Base-by-base conservation (phyloP, 2,329 filamentous ascomycete species). In the Leptographium procerum region DNA sequence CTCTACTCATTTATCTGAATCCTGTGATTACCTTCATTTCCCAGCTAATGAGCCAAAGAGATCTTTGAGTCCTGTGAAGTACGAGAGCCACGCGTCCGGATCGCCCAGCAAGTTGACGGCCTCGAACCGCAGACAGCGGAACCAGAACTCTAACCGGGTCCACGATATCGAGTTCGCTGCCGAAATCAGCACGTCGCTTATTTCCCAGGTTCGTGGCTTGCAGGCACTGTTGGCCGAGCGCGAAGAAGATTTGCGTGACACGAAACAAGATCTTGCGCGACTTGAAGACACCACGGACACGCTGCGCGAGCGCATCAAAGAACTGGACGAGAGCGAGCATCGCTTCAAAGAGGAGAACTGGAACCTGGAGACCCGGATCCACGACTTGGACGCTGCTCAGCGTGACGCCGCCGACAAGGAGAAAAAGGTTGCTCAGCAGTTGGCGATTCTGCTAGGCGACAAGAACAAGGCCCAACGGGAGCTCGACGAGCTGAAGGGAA, bases 131-230 rank as follows among this genome's bases (percentile, higher is more conserved):
- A 94, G 91, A 70, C 82, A 94, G 69, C 83, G 94, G 58, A 97
- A 97, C 65, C 92, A 96, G 69, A 88, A 89, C 2, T 83, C 87
- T 11, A 94, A 86, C 68, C 85, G 91, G 56, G 86, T 95, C 14
- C 91, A 97, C 69, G 94, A 99, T 68, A 95, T 99, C 68, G 91
- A 96, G 66, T 95, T 99, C 68, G 94, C 92, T n/a, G 91, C 94
- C 55, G 92, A 99, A 69, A 96, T 99, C 66, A 96, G 91, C 68
- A 96, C 90, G 7, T 96, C 91, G 2, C 78, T 99, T 56, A 86
- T 99, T 56, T 85, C 88, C n/a, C 94, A 97, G 73, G 88, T 99
- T 55, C 87, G 94, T 62, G 91, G 94, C 68, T 74, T 99, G 57
- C 94, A 99, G 71, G 81, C 85, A 2, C 77, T 95, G 19, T 79